Conservation (phyloP, 2,329 filamentous ascomycete species). For the Xylariaceae sp. region DNA sequence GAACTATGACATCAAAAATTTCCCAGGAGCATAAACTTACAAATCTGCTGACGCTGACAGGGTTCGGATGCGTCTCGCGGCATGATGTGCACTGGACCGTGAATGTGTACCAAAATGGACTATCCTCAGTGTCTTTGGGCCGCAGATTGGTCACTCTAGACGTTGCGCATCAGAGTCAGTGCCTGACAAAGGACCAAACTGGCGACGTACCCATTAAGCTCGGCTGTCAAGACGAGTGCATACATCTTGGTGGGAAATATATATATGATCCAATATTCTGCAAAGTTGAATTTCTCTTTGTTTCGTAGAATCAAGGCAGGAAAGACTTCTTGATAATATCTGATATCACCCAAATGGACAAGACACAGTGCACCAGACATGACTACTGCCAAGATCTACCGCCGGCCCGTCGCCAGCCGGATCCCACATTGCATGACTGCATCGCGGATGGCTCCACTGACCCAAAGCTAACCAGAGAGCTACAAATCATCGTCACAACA, state of each 20-base stretch:
- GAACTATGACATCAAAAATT: too few relatives aligned
- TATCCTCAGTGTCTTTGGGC: slow-evolving; percentile 74
- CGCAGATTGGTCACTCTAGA: slow-evolving; percentile 82
- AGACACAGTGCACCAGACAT: too few relatives aligned
- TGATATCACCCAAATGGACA: too few relatives aligned
- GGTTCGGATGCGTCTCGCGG: slow-evolving; percentile 83
- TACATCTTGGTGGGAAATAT: slow-evolving; percentile 40
- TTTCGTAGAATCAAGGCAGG: too few relatives aligned
- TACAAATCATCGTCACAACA: not conserved
- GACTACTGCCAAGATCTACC: not conserved
- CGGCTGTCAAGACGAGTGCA: slow-evolving; percentile 62
- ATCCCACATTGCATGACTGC: not conserved
- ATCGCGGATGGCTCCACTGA: not conserved
- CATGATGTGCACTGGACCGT: slow-evolving; percentile 98
- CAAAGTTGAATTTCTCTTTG: too few relatives aligned
- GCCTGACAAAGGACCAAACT: not conserved
- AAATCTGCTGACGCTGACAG: slow-evolving; percentile 81
- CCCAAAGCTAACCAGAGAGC: not conserved
- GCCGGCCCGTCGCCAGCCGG: not conserved
- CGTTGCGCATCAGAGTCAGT: slow-evolving; percentile 2
- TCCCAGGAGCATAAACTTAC: too few relatives aligned
- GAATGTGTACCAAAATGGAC: slow-evolving; percentile 95
- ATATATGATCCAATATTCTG: too few relatives aligned
- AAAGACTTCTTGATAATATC: too few relatives aligned
- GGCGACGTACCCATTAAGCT: slow-evolving; percentile 58